Evolutionary conservation across 2,329 filamentous ascomycete genomes (phyloP).

Genomic region (Juglanconis juglandina): DNA sequence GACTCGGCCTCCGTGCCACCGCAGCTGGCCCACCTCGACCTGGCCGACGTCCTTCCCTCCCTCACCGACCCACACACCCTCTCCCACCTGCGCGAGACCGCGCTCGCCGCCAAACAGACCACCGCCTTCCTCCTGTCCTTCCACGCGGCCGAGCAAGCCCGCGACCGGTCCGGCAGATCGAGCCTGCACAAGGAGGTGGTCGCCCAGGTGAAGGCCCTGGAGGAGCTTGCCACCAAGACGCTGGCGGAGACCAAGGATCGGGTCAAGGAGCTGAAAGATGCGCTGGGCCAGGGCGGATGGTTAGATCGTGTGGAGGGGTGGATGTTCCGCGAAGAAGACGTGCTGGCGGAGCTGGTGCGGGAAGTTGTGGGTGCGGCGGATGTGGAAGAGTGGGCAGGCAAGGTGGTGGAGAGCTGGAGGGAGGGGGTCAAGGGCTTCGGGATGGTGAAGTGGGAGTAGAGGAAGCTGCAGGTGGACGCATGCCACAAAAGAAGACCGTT

Average conservation of each 20-base stretch:
- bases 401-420: slow-evolving; percentile 36
- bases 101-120: slow-evolving; percentile 30
- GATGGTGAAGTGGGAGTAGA: slow-evolving; percentile 32
- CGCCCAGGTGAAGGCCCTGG: slow-evolving; percentile 31
- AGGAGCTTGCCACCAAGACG: slow-evolving; percentile 22
- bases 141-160: slow-evolving; percentile 31
- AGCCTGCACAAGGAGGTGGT: slow-evolving; percentile 31
- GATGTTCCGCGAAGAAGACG: slow-evolving; percentile 26
- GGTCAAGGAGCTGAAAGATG: slow-evolving; percentile 30
- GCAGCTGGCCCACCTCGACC: not conserved
- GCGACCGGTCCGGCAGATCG: slow-evolving; percentile 31
- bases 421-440: slow-evolving; percentile 36
- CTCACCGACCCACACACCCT: slow-evolving; percentile 34
- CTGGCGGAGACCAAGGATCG: slow-evolving; percentile 29
- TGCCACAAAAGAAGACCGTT: not conserved
- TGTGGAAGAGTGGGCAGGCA: slow-evolving; percentile 33
- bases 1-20: slow-evolving; percentile 5
- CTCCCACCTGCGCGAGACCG: slow-evolving; percentile 35
- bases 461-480: too few relatives aligned
- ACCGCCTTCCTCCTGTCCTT: slow-evolving; percentile 27
- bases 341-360: slow-evolving; percentile 24
- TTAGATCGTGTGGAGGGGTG: slow-evolving; percentile 33
- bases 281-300: slow-evolving; percentile 33
- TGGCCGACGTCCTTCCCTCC: slow-evolving; percentile 23
- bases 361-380: slow-evolving; percentile 25